Conservation (phyloP, 2,329 filamentous ascomycete species). For the Thelonectria discophora region DNA sequence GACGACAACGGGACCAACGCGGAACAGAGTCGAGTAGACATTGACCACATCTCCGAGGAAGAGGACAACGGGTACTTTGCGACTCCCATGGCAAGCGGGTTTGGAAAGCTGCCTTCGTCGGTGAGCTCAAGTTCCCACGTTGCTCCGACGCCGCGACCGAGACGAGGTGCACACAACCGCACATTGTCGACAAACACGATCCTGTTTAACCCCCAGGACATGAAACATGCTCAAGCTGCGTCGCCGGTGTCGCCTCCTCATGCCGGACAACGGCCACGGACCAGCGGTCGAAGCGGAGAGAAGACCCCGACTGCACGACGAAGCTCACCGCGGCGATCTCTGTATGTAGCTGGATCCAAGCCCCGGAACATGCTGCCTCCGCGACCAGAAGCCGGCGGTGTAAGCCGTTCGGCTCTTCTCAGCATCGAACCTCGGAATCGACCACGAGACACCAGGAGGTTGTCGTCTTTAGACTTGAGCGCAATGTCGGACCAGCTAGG, state of each 20-base stretch:
- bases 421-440: conserved; percentile 58
- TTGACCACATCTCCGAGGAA: conserved; percentile 44
- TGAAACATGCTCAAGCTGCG: conserved; percentile 49
- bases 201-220: conserved; percentile 76
- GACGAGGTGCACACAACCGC: conserved; percentile 67
- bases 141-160: conserved; percentile 47
- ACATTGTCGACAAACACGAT: conserved; percentile 86
- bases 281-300: conserved; percentile 46
- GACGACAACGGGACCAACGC: conserved; percentile 61
- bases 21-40: conserved; percentile 45
- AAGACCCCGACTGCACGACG: conserved; percentile 54
- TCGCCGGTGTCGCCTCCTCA: conserved; percentile 56
- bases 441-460: conserved; percentile 50
- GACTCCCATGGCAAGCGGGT: conserved; percentile 57
- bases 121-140: conserved; percentile 42
- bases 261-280: conserved; percentile 47
- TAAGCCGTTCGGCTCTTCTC: conserved; percentile 58
- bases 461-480: conserved; percentile 76
- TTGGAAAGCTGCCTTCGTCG: conserved; percentile 50
- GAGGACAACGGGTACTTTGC: conserved; percentile 64
- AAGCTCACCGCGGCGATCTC: conserved; percentile 57
- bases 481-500: conserved; percentile 76
- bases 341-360: conserved; percentile 56
- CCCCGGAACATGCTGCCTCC: conserved; percentile 66
- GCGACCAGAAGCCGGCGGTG: conserved; percentile 47